phyloP scores from a whole-genome alignment of 139 green algal genomes.

The Eudorina sp. region DNA sequence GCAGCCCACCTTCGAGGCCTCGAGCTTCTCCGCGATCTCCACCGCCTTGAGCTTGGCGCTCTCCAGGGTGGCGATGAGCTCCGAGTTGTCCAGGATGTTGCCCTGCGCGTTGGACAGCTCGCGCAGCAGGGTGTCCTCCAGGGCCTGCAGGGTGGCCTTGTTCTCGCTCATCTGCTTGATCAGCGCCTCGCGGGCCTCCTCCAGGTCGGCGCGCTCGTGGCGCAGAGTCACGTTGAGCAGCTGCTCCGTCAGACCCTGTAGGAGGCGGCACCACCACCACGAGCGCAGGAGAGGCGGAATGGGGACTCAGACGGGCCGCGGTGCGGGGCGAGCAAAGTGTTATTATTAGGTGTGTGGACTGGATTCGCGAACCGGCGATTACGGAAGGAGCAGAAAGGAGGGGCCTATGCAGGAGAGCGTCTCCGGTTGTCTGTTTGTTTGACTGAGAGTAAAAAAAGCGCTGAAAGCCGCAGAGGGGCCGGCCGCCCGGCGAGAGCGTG shows the following conservation, averaged over 20 bases:
- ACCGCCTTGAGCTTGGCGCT: slow-evolving; percentile 85
- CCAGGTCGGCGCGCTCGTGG: slow-evolving; percentile 81
- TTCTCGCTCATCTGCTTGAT: slow-evolving; percentile 85
- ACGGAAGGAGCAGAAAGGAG: no score
- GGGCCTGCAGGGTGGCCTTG: slow-evolving; percentile 82
- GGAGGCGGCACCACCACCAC: no score
- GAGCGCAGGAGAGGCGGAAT: no score
- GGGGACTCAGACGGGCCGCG: no score
- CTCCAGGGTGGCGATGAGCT: slow-evolving; percentile 88
- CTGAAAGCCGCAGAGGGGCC: no score
- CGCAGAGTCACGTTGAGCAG: slow-evolving; percentile 88
- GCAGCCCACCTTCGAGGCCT: slow-evolving; percentile 59
- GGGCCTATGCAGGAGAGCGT: no score
- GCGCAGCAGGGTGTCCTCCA: slow-evolving; percentile 85
- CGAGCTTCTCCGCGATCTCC: slow-evolving; percentile 86
- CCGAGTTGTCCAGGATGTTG: slow-evolving; percentile 91
- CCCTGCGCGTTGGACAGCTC: slow-evolving; percentile 84
- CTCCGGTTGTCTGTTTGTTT: no score
- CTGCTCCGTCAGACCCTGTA: slow-evolving; percentile 86
- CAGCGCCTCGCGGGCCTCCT: slow-evolving; percentile 81
- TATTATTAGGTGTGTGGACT: no score
- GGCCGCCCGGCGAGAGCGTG: no score
- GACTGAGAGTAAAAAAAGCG: no score
- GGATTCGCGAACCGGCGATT: no score
- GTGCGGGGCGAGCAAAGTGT: no score